Conservation (phyloP, 1,139 yeast species). For the Scheffersomyces illinoinensis region DNA sequence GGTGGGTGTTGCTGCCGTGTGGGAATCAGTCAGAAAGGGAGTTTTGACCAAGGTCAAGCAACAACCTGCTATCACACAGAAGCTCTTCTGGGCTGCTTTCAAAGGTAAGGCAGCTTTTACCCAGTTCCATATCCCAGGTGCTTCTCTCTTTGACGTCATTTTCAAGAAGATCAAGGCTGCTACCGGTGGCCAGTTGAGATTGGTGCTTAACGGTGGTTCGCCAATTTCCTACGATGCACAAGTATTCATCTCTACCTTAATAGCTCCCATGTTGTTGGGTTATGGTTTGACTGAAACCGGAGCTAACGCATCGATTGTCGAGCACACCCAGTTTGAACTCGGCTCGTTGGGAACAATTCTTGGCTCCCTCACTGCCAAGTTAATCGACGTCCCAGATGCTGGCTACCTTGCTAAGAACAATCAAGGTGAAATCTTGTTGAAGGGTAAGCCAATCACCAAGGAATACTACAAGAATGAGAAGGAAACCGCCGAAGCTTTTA, state of each 20-base stretch:
- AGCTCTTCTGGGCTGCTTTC: constrained; percentile 87
- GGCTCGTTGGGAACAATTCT: constrained; percentile 83
- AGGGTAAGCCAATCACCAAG: constrained; percentile 69
- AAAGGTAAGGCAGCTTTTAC: constrained; percentile 65
- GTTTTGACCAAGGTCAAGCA: constrained; percentile 72
- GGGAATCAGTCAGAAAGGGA: constrained; percentile 97
- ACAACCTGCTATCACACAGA: constrained; percentile 69
- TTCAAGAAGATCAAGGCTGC: constrained; percentile 91
- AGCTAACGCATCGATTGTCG: constrained; percentile 79
- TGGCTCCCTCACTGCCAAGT: constrained; percentile 82
- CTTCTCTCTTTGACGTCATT: constrained; percentile 59
- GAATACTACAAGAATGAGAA: constrained; percentile 83
- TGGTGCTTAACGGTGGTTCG: constrained; percentile 89
- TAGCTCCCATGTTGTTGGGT: constrained; percentile 91
- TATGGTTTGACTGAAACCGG: constrained; percentile 97
- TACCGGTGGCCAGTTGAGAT: constrained; percentile 86
- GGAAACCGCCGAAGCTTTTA: constrained; percentile 78
- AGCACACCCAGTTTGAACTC: constrained; percentile 62
- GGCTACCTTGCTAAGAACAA: constrained; percentile 88
- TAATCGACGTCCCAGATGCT: constrained; percentile 89
- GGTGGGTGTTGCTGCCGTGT: constrained; percentile 99
- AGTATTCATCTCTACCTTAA: constrained; percentile 68
- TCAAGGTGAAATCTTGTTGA: constrained; percentile 89
- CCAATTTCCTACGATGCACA: constrained; percentile 89
- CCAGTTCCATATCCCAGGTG: constrained; percentile 72